Evolutionary conservation across 2,329 filamentous ascomycete genomes (phyloP).

Genomic region (Aspergillus sp.): DNA sequence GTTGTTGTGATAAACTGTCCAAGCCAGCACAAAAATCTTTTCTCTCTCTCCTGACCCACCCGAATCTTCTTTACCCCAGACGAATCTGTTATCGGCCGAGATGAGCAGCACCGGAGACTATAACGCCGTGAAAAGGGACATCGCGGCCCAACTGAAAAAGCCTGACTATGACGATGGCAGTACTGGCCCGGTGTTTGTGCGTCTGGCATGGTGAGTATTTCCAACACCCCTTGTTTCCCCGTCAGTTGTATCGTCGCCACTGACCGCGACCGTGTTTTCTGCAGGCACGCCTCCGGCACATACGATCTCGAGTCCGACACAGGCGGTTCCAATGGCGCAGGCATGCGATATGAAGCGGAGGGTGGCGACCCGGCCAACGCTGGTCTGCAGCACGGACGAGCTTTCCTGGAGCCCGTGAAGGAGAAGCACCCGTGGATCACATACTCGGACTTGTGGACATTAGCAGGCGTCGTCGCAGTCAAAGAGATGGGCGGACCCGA

Average conservation of each 20-base stretch:
- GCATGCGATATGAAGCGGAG: slow-evolving; percentile 93
- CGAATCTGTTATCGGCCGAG: slow-evolving; percentile 18
- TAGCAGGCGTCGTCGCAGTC: slow-evolving; percentile 76
- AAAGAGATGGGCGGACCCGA: slow-evolving; percentile 92
- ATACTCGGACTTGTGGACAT: slow-evolving; percentile 96
- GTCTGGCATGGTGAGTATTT: slow-evolving; percentile 54
- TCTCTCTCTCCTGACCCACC: slow-evolving; percentile 2
- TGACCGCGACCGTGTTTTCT: slow-evolving; percentile 31
- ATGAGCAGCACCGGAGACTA: slow-evolving; percentile 37
- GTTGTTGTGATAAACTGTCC: too few species aligned
- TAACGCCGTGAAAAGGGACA: slow-evolving; percentile 51
- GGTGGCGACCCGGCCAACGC: slow-evolving; percentile 89
- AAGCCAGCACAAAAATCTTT: background rate
- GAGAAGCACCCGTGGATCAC: slow-evolving; percentile 88
- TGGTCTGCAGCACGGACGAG: slow-evolving; percentile 76
- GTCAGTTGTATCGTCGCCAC: too few species aligned
- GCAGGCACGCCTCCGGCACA: slow-evolving; percentile 82
- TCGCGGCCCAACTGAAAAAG: slow-evolving; percentile 51
- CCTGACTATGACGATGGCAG: slow-evolving; percentile 63
- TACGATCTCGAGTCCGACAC: slow-evolving; percentile 84
- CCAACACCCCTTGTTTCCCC: too few species aligned
- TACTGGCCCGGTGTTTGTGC: slow-evolving; percentile 59
- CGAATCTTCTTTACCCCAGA: background rate
- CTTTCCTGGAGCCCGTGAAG: slow-evolving; percentile 92
- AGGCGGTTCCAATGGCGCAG: slow-evolving; percentile 91